Evolutionary conservation across 441 rosid species (phyloP).

Genomic region (Corymbia calophylla): DNA sequence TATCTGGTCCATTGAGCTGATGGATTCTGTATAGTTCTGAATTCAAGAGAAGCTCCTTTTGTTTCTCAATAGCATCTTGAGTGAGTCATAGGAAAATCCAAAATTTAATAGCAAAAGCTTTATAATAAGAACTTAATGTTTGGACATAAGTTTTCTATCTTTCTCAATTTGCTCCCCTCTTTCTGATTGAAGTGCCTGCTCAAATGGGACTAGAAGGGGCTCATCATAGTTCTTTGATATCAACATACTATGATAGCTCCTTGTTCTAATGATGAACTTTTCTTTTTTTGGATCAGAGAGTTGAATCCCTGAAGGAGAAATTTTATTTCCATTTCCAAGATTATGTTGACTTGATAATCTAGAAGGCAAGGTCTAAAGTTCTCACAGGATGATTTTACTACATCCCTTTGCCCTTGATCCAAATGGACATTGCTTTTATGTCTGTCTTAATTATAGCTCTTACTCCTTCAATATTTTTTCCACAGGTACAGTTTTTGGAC

Average conservation of each 20-base stretch:
- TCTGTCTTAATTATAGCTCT: not conserved
- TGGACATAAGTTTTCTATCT: not conserved
- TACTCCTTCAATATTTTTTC: not conserved
- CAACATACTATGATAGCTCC: not conserved
- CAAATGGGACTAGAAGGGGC: not conserved
- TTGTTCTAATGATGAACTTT: not conserved
- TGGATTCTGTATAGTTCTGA: not conserved
- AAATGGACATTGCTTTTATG: not conserved
- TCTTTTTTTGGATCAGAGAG: conserved; percentile 39
- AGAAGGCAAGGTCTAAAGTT: conserved; percentile 55
- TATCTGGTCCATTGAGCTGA: not conserved
- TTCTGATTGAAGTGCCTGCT: not conserved
- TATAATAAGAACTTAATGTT: not conserved
- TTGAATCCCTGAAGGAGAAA: conserved; percentile 81
- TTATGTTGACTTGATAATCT: conserved; percentile 85
- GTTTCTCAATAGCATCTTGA: not conserved
- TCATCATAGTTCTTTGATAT: not conserved
- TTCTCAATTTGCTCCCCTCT: too few relatives aligned
- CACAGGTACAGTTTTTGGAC: conserved; percentile 94
- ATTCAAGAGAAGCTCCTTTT: not conserved
- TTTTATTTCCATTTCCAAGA: conserved; percentile 94
- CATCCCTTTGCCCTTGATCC: not conserved
- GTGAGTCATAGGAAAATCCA: not conserved
- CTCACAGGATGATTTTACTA: not conserved
- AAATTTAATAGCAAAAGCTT: not conserved